Evolutionary conservation across 2,329 filamentous ascomycete species (phyloP).

Genomic region (Beauveria varroae): DNA sequence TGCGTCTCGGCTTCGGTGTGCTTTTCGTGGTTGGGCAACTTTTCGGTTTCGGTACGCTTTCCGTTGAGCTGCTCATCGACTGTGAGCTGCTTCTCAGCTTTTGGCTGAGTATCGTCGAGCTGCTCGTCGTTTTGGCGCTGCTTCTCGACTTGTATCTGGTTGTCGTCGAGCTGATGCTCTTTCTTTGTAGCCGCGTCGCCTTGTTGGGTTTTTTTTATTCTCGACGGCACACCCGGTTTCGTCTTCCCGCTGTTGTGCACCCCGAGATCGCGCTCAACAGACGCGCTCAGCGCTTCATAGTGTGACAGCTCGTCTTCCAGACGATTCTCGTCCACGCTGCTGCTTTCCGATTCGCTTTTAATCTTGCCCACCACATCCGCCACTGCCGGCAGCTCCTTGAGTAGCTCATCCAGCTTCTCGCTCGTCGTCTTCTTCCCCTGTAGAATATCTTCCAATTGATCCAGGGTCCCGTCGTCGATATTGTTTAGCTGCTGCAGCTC

Average conservation of each 20-base stretch:
- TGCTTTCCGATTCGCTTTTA: not conserved
- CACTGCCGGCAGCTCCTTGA: constrained; percentile 17
- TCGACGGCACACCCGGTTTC: not conserved
- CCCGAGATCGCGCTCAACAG: constrained; percentile 6
- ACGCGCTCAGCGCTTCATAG: constrained; percentile 3
- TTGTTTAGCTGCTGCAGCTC: constrained; percentile 45
- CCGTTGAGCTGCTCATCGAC: not conserved
- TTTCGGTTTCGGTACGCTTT: too few relatives aligned
- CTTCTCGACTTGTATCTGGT: not conserved
- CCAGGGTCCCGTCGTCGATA: constrained; percentile 53
- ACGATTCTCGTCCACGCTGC: not conserved
- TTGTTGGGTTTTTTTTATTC: not conserved
- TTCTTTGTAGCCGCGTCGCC: not conserved
- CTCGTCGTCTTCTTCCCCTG: constrained; percentile 26
- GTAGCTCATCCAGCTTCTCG: constrained; percentile 18
- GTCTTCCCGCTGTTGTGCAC: not conserved
- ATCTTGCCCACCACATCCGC: not conserved
- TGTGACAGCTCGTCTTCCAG: constrained; percentile 8
- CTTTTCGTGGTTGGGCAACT: not conserved
- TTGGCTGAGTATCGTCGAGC: not conserved
- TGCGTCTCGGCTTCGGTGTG: not conserved
- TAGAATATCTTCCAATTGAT: constrained; percentile 47
- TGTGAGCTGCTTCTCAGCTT: not conserved
- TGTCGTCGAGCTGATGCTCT: not conserved
- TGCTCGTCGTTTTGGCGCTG: not conserved